These are phyloP conservation scores for Protomyces pachydermus DNA, from an alignment of 1,139 yeast species.

Conservation along the genomic window DNA sequence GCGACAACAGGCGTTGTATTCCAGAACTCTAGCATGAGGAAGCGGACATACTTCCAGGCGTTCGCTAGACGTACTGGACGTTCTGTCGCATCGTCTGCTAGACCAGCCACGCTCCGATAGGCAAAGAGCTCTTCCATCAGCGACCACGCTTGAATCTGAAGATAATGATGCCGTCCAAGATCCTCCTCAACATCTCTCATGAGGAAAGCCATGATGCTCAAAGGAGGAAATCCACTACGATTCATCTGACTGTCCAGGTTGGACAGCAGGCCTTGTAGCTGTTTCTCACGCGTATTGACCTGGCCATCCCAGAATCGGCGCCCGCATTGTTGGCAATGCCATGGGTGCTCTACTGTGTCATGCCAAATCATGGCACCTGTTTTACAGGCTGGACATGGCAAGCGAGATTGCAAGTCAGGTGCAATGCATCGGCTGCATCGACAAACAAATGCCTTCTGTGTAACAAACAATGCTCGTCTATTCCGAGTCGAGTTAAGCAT, in stretches of 20 bases:
- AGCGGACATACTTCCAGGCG: conserved; percentile 10
- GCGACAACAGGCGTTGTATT: conserved; percentile 14
- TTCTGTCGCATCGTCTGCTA: not conserved
- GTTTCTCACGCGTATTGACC: conserved; percentile 3
- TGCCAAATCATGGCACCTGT: not conserved
- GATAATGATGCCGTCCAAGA: conserved; percentile 1
- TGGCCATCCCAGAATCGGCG: conserved; percentile 25
- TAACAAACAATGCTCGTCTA: not conserved
- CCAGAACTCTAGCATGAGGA: conserved; percentile 6
- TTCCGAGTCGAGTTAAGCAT: conserved; percentile 12
- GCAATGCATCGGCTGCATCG: conserved; percentile 7
- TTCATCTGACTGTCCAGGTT: conserved; percentile 12
- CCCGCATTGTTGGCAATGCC: conserved; percentile 5
- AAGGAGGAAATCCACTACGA: conserved; percentile 9
- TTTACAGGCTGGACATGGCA: conserved; percentile 19
- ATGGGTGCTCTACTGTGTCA: conserved; percentile 9
- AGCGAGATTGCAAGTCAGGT: conserved; percentile 8
- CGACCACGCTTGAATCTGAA: conserved; percentile 4
- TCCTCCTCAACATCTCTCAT: conserved; percentile 8
- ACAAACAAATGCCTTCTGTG: conserved; percentile 11
- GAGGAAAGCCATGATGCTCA: conserved; percentile 8
- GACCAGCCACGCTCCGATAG: not conserved
- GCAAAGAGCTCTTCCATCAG: conserved; percentile 16
- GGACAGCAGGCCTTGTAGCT: not conserved
- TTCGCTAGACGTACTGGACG: conserved; percentile 7